Base-by-base conservation (phyloP, 2,329 filamentous ascomycete genomes). In the Pseudogymnoascus sp. region DNA sequence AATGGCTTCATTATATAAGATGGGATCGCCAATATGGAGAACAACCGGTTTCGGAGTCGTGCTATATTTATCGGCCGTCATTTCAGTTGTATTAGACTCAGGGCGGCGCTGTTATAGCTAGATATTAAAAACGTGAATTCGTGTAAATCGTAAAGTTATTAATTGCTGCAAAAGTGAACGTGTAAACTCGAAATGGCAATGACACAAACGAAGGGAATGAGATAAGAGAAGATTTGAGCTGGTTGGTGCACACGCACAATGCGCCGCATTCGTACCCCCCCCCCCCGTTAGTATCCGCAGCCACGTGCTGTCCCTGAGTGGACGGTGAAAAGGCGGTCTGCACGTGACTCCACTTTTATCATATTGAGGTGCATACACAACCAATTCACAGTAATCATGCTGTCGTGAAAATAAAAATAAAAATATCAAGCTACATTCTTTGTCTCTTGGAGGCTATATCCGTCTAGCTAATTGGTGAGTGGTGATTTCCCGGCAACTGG, bases 1-100 rank as follows among this genome's bases (percentile, higher is more conserved):
- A 31, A 69, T 64, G 1, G 65, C 65, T 9, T 66, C 66, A 47
- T 74, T 73, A 70, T 71, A 74, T 65, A 71, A 70, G 2, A 74
- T 68, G 3, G 72, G 70, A 60, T 74, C 71, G 3, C 72, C 72
- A 47, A 74, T 73, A 31, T 74, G 72, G 7, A 74, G 66, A 19
- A 74, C 68, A 28, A 71, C 70, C 2, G 69, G 71, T 36, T 71
- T 74, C 50, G 50, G 50, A 57, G 50, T 28, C 33, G 50, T 19
- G 28, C 7, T 19, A 57, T 33, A 13, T 19, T 8, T 33, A 10
- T 57, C 50, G 50, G 50, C 50, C 28, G 50, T 57, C 50, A 57
- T 57, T 19, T 61, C 35, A 61, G 59, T 57, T n/a, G 47, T 57
- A 57, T 57, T 57, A 33, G 26, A 53, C 15, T 7, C 47, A 53